A percentile compares a stretch with the other conserved stretches of the same genome.
These are phyloP conservation scores for Rhodocollybia butyracea DNA, from an alignment of 768 basidiomycete species.

Conservation along the genomic window DNA sequence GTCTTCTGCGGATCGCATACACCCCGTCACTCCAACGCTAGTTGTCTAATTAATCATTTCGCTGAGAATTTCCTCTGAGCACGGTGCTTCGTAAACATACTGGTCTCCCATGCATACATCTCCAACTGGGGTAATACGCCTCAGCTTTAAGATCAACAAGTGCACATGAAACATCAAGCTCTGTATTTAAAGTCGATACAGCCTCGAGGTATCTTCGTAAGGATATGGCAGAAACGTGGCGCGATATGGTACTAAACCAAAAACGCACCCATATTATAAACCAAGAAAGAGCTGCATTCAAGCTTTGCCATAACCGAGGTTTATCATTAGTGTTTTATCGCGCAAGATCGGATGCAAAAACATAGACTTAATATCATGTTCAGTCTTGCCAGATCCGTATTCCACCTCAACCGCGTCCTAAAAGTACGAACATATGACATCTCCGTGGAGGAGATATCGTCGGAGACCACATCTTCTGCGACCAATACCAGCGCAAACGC, in stretches of 20 bases:
- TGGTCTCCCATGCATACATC: too few species aligned
- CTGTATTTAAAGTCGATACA: too few species aligned
- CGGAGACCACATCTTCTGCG: conserved; percentile 1
- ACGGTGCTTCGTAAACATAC: too few species aligned
- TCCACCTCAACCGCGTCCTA: neutral
- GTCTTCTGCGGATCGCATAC: too few species aligned
- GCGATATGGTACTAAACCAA: neutral
- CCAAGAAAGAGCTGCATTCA: neutral
- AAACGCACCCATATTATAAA: neutral
- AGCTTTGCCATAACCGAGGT: neutral
- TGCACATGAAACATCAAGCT: too few species aligned
- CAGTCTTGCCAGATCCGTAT: neutral
- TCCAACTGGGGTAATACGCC: too few species aligned
- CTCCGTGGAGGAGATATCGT: conserved; percentile 2
- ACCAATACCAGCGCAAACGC: neutral
- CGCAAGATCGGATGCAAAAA: conserved; percentile 6
- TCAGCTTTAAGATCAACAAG: too few species aligned
- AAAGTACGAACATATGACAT: neutral
- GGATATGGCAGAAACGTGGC: too few species aligned
- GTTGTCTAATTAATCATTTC: too few species aligned
- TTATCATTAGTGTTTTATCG: conserved; percentile 4
- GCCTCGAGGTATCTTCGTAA: too few species aligned
- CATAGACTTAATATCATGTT: conserved; percentile 5
- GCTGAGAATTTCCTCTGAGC: too few species aligned
- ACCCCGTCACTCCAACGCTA: too few species aligned